A percentile compares a stretch with the other conserved stretches of the same genome.
Evolutionary conservation across 2,329 filamentous ascomycete genomes (phyloP).

Genomic region (Aspergillus hortae): DNA sequence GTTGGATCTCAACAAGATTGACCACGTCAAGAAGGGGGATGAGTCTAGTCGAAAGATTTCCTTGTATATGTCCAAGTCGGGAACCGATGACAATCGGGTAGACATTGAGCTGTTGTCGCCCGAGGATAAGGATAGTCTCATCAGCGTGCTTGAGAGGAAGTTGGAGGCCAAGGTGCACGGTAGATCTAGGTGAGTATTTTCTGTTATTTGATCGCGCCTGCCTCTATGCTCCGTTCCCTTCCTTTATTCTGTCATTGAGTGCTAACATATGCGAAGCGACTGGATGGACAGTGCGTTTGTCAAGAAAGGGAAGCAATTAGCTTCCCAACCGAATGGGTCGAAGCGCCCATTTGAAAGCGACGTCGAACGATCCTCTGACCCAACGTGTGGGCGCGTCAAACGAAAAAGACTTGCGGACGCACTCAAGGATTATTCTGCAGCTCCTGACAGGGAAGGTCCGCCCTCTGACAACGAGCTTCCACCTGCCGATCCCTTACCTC

Average conservation of each 20-base stretch:
- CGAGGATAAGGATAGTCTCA: conserved; percentile 15
- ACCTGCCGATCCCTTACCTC: conserved; percentile 4
- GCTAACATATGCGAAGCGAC: conserved; percentile 19
- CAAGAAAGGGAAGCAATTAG: not conserved
- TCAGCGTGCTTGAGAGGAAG: conserved; percentile 16
- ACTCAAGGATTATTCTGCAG: conserved; percentile 22
- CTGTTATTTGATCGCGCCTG: not conserved
- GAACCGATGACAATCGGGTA: conserved; percentile 14
- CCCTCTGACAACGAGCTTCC: conserved; percentile 2
- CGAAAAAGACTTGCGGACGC: conserved; percentile 30
- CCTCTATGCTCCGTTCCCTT: not conserved
- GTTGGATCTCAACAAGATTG: conserved; percentile 22
- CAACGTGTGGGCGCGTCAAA: conserved; percentile 12
- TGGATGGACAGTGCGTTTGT: conserved; percentile 33
- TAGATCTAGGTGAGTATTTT: conserved; percentile 24
- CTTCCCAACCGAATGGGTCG: conserved; percentile 3
- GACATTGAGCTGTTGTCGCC: conserved; percentile 28
- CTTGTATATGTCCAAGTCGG: conserved; percentile 23
- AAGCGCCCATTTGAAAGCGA: conserved; percentile 14
- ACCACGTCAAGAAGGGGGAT: conserved; percentile 16
- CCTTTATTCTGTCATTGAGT: not conserved
- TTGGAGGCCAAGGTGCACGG: conserved; percentile 9
- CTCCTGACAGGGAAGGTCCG: conserved; percentile 4
- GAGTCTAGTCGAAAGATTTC: conserved; percentile 26
- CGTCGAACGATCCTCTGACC: conserved; percentile 7